Conservation (phyloP, 2,329 filamentous ascomycete species). For the Aspergillus sp. region DNA sequence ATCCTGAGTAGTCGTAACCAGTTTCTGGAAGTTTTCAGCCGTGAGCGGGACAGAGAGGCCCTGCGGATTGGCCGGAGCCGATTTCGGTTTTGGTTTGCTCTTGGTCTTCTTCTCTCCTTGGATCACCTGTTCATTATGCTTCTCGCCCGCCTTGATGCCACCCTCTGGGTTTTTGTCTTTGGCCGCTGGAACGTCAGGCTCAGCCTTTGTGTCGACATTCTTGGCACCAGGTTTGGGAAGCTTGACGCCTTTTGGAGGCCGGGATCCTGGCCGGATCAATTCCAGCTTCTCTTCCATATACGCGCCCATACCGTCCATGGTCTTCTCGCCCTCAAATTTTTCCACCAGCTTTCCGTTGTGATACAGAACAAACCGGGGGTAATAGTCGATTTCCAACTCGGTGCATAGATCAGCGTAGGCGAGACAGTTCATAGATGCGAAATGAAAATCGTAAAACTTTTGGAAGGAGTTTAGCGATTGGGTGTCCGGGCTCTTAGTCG, state of each 20-base stretch:
- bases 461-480: slow-evolving; percentile 60
- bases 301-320: slow-evolving; percentile 56
- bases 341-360: slow-evolving; percentile 65
- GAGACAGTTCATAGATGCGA: slow-evolving; percentile 77
- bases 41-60: slow-evolving; percentile 69
- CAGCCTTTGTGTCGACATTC: slow-evolving; percentile 36
- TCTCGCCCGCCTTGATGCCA: slow-evolving; percentile 32
- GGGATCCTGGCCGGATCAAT: slow-evolving; percentile 67
- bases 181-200: slow-evolving; percentile 28
- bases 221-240: slow-evolving; percentile 64
- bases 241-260: slow-evolving; percentile 57
- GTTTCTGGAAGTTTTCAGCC: slow-evolving; percentile 74
- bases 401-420: slow-evolving; percentile 72
- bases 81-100: slow-evolving; percentile 43
- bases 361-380: slow-evolving; percentile 70
- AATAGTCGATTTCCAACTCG: slow-evolving; percentile 58
- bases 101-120: slow-evolving; percentile 28
- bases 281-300: slow-evolving; percentile 72
- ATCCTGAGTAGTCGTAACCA: slow-evolving; percentile 78
- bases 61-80: slow-evolving; percentile 60
- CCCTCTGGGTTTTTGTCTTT: slow-evolving; percentile 39
- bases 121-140: slow-evolving; percentile 32
- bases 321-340: slow-evolving; percentile 57
- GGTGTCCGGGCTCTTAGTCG: slow-evolving; percentile 43
- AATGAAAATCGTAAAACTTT: slow-evolving; percentile 80